Evolutionary conservation across 495 filamentous ascomycete species (phyloP), one percentile per base, ranked within the genome.

Genomic region (Penicillium flavigenum): DNA sequence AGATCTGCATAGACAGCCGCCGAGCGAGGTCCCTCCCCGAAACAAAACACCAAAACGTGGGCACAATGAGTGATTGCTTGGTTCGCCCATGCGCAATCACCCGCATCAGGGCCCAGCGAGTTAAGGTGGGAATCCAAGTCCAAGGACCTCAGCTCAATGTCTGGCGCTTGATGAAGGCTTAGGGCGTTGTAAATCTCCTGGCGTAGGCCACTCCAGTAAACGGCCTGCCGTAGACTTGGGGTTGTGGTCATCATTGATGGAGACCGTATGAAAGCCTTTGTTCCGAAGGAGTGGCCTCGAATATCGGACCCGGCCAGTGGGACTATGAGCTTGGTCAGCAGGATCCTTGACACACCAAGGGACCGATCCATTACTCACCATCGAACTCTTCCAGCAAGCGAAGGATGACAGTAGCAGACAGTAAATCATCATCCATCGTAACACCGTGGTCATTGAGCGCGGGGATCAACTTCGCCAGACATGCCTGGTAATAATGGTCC

Each of bases 381-480:
- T 84, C 79, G 62, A 85, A 82, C 59, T 86, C 85, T 68, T 86
- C 82, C 12, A 84, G 64, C 41, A 85, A 78, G 17, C 83, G 76
- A 20, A 86, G 72, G 52, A 87, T 86, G 8, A 87, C 81, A 4
- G 77, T 81, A 3, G 83, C 81, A 4, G 83, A 82, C 46, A 87
- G 79, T 5, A 84, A 54, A 49, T 83, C 81, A 57, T 83, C 82
- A 48, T 85, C 80, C 47, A 72, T 71, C 2, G 79, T 68, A 5
- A 77, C 74, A 3, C 69, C 74, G 19, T 75, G 69, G 32, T 83
- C 69, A 59, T 79, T 65, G 31, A 80, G 65, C 60, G 77, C 72
- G 0, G 78, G 65, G 9, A 81, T 84, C 2, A 84, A 73, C 29
- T 75, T 61, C 19, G 74, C 73, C 6, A 83, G 65, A 51, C 83